Evolutionary conservation across 441 rosid genomes (phyloP).

Genomic region (Hura crepitans): DNA sequence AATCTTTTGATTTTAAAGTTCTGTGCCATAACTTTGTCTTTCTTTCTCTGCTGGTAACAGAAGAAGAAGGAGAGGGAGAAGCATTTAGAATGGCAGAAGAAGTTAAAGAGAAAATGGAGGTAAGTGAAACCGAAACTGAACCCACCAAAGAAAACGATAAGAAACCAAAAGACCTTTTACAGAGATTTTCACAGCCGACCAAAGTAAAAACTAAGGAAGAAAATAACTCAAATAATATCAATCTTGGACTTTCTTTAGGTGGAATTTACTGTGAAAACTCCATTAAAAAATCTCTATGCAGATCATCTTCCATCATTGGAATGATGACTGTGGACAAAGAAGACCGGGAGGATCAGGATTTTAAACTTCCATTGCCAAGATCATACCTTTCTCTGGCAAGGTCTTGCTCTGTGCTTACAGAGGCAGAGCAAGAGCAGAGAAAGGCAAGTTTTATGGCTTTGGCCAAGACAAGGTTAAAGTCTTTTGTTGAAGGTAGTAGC

Average conservation of each 20-base stretch:
- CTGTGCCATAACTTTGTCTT: background rate
- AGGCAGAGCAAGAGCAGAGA: conserved; percentile 14
- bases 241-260: conserved; percentile 35
- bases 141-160: background rate
- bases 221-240: conserved; percentile 11
- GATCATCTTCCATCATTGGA: conserved; percentile 23
- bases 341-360: background rate
- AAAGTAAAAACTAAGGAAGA: background rate
- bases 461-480: conserved; percentile 12
- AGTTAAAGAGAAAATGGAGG: background rate
- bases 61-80: background rate
- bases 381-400: conserved; percentile 21
- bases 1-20: background rate
- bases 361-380: background rate
- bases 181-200: conserved; percentile 12
- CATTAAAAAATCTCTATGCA: conserved; percentile 12
- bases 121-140: background rate
- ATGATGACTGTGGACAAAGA: background rate
- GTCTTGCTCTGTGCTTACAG: conserved; percentile 22
- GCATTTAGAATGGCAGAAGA: background rate
- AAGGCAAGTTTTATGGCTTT: conserved; percentile 9
- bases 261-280: conserved; percentile 17
- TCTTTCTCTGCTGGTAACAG: background rate
- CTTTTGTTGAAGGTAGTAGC: conserved; percentile 1
- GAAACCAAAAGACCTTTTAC: conserved; percentile 1